Percentiles rank a stretch among this genome's conserved stretches.
These are phyloP conservation scores for Leishmania gerbilli DNA, from an alignment of 208 protist genomes.

Conservation along the genomic window DNA sequence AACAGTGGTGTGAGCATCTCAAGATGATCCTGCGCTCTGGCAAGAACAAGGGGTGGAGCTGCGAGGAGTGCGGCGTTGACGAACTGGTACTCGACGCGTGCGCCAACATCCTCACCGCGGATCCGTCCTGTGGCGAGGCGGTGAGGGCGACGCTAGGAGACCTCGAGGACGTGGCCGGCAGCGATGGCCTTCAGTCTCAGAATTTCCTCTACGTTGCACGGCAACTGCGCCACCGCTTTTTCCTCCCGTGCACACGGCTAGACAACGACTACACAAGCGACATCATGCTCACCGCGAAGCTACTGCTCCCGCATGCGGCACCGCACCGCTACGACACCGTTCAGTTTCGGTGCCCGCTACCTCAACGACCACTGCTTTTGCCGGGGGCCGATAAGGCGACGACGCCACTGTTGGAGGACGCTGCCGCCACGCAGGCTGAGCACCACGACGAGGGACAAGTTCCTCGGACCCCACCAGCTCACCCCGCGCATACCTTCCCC, in stretches of 20 bases:
- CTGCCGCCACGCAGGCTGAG: not conserved
- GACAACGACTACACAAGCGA: slow-evolving; percentile 9
- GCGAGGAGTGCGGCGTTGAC: slow-evolving; percentile 72
- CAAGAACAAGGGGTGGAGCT: slow-evolving; percentile 48
- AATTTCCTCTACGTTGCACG: slow-evolving; percentile 33
- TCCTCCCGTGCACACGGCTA: slow-evolving; percentile 7
- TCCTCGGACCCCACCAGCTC: too few relatives aligned
- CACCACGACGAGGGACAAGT: not conserved
- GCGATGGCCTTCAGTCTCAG: slow-evolving; percentile 6
- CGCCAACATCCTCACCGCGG: slow-evolving; percentile 39
- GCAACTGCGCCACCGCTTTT: slow-evolving; percentile 38
- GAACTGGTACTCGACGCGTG: slow-evolving; percentile 71
- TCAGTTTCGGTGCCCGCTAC: slow-evolving; percentile 19
- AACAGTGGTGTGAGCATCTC: slow-evolving; percentile 84
- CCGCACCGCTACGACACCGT: slow-evolving; percentile 42
- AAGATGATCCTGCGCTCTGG: slow-evolving; percentile 67
- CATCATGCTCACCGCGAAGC: slow-evolving; percentile 28
- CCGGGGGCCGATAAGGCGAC: not conserved
- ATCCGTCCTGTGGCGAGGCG: slow-evolving; percentile 18
- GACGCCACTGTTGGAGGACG: not conserved
- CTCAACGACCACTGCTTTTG: not conserved
- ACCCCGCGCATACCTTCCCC: slow-evolving; percentile 11
- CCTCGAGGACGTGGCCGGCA: slow-evolving; percentile 24
- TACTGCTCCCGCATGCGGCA: slow-evolving; percentile 29
- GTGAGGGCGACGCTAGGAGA: slow-evolving; percentile 43